These are phyloP conservation scores for Parsonsia alboflavescens DNA, from an alignment of 257 asterid genomes.

Conservation along the genomic window DNA sequence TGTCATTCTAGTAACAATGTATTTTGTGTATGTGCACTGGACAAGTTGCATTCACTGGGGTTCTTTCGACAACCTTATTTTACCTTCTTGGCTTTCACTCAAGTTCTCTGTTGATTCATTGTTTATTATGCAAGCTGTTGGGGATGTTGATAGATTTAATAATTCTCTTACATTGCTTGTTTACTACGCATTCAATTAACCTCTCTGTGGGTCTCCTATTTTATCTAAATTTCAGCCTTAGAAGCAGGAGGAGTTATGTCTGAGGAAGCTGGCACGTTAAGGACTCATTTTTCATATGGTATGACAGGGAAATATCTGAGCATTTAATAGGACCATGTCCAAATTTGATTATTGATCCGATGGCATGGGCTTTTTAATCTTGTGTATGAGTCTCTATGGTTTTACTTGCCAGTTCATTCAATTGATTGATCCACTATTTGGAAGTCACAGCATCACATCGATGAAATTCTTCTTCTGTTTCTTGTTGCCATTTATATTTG, in stretches of 20 bases:
- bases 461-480: neutral
- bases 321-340: conserved; percentile 25
- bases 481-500: neutral
- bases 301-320: conserved; percentile 48
- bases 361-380: conserved; percentile 13
- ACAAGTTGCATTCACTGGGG: neutral
- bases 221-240: conserved; percentile 44
- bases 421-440: conserved; percentile 4
- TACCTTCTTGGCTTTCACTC: neutral
- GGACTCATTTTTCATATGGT: conserved; percentile 51
- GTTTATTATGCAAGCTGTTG: neutral
- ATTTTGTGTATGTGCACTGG: neutral
- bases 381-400: neutral
- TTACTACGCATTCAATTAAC: conserved; percentile 35
- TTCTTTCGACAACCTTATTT: neutral
- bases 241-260: conserved; percentile 53
- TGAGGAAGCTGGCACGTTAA: conserved; percentile 54
- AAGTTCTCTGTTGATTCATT: neutral
- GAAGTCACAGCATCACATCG: neutral
- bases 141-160: neutral
- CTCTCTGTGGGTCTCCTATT: conserved; percentile 31
- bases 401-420: conserved; percentile 5
- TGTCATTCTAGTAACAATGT: neutral
- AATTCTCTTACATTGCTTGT: conserved; percentile 12
- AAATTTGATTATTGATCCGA: conserved; percentile 1